Evolutionary conservation across 805 yeast genomes (phyloP), one percentile per base, ranked within the genome.

Genomic region (Diddensiella caesifluorescens): DNA sequence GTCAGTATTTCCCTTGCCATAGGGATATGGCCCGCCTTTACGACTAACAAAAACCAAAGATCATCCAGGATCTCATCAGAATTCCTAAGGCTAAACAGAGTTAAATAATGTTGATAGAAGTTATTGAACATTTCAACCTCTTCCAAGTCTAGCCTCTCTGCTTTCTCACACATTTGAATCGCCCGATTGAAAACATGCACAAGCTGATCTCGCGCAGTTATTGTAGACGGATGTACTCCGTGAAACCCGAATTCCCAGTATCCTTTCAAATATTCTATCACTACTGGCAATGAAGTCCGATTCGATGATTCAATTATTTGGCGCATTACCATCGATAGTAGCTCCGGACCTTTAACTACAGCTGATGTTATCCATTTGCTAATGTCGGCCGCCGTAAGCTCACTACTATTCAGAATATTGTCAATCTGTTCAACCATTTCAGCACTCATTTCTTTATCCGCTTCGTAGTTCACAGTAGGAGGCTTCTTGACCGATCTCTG

Each of bases 231-330:
- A 3, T 56, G 48, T 32, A 36, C 15, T 2, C 57, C 58, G 31
- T 27, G 39, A 10, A 55, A 22, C 21, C 60, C 59, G 19, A 35
- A 15, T 28, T 47, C 49, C 63, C 63, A 59, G 42, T 45, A 46
- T 33, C 40, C 39, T 12, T 50, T 42, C 13, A 57, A 44, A 37
- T 38, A 55, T 35, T 47, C 53, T 54, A 55, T 56, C 25, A 57
- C 35, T 0, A 54, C 50, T 22, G 53, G n/a, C 7, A 32, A 10
- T 6, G 22, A 32, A 21, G 9, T 16, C 19, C 35, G 19, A 32
- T 35, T 28, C 20, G 23, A 36, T 5, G 33, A 36, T 10, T 29
- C 16, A 29, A 29, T 29, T 7, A 29, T 29, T 19, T 7, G 16
- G 32, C 15, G 9, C 9, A 29, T 7, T 9, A 19, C 9, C 32